phyloP scores from a whole-genome alignment of 1,284 basidiomycete species.

The Tilletia caries region DNA sequence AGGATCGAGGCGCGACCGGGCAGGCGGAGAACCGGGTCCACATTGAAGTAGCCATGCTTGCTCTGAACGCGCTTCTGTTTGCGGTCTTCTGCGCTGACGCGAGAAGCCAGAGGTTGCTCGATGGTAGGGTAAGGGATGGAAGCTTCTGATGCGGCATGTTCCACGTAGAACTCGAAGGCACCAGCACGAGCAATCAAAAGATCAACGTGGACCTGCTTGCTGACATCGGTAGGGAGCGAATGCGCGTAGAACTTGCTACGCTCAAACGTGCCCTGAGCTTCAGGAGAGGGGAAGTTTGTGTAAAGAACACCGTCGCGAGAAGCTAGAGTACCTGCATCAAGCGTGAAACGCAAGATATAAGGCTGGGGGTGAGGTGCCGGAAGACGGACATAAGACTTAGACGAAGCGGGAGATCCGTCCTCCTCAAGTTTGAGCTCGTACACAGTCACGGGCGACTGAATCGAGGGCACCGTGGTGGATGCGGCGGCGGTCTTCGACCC shows the following conservation, averaged over 20 bases:
- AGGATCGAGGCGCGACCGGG: slow-evolving; percentile 34
- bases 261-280: slow-evolving; percentile 66
- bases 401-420: slow-evolving; percentile 40
- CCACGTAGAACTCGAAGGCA: slow-evolving; percentile 48
- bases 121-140: slow-evolving; percentile 24
- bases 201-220: slow-evolving; percentile 29
- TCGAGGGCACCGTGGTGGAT: neutral
- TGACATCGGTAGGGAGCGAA: slow-evolving; percentile 23
- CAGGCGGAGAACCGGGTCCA: slow-evolving; percentile 41
- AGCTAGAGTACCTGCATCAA: slow-evolving; percentile 38
- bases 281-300: slow-evolving; percentile 37
- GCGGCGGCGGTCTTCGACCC: neutral
- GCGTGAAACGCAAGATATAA: slow-evolving; percentile 40
- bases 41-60: slow-evolving; percentile 45
- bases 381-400: slow-evolving; percentile 38
- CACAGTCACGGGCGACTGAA: slow-evolving; percentile 17
- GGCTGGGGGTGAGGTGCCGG: slow-evolving; percentile 36
- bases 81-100: neutral
- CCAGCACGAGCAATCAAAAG: slow-evolving; percentile 35
- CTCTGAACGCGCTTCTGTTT: slow-evolving; percentile 24
- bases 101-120: slow-evolving; percentile 12
- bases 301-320: slow-evolving; percentile 35
- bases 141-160: slow-evolving; percentile 33
- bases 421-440: slow-evolving; percentile 39
- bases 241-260: slow-evolving; percentile 56